Evolutionary conservation across 495 filamentous ascomycete species (phyloP).

Genomic region (Articulospora tetracladia): DNA sequence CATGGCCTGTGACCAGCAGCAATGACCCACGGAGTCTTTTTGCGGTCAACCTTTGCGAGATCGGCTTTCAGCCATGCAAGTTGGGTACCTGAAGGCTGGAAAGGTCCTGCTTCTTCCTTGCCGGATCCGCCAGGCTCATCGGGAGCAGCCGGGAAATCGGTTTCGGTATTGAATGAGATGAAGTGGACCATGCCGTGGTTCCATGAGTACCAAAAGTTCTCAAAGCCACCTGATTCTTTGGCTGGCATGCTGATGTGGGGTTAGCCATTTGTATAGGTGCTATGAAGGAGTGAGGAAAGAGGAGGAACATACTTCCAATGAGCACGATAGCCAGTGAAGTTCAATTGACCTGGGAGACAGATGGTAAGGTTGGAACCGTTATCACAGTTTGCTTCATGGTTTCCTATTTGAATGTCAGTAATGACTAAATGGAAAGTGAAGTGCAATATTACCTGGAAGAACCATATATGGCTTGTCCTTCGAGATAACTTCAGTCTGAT

Average conservation of each 20-base stretch:
- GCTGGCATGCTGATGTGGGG: constrained; percentile 47
- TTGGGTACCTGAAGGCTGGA: constrained; percentile 40
- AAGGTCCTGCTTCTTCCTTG: constrained; percentile 47
- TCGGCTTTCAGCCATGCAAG: constrained; percentile 42
- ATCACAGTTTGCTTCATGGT: no score
- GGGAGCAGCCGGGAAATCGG: constrained; percentile 42
- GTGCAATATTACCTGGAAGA: constrained; percentile 25
- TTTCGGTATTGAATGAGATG: constrained; percentile 48
- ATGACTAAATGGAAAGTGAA: neutral
- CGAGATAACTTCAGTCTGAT: constrained; percentile 42
- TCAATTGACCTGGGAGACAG: no score
- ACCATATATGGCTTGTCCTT: constrained; percentile 49
- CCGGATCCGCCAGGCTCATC: constrained; percentile 33
- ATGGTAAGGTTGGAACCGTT: no score
- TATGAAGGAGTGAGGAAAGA: no score
- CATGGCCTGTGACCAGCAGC: constrained; percentile 39
- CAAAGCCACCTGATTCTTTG: constrained; percentile 34
- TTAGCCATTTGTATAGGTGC: no score
- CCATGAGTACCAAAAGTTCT: constrained; percentile 57
- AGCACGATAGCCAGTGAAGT: no score
- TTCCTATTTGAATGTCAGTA: no score
- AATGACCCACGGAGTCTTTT: constrained; percentile 50
- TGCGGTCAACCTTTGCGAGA: constrained; percentile 45
- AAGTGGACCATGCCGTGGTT: constrained; percentile 51
- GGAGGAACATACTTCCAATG: no score